Conservation (phyloP, 148 eudicot genomes). For the Oxyria digyna region DNA sequence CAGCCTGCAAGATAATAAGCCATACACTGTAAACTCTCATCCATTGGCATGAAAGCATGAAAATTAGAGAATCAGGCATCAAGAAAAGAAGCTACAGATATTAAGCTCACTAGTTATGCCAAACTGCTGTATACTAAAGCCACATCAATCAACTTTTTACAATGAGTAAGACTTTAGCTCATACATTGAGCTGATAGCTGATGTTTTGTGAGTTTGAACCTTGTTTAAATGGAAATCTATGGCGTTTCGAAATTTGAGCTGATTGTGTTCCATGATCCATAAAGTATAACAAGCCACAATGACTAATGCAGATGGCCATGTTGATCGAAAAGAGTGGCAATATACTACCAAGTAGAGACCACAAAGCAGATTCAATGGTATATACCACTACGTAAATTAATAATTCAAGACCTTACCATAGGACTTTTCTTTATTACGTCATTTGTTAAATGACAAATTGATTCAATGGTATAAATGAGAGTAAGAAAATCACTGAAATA, state of each 20-base stretch:
- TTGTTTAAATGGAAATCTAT: not conserved
- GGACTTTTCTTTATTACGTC: not conserved
- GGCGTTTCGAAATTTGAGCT: not conserved
- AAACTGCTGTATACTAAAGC: too few relatives aligned
- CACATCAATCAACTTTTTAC: too few relatives aligned
- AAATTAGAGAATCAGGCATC: not conserved
- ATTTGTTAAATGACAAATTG: not conserved
- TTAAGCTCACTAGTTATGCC: not conserved
- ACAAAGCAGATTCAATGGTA: not conserved
- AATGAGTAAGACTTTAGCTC: too few relatives aligned
- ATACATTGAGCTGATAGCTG: too few relatives aligned
- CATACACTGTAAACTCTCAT: not conserved
- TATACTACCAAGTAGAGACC: not conserved
- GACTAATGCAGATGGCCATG: not conserved
- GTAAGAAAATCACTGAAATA: not conserved
- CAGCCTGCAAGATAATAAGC: conserved; percentile 41
- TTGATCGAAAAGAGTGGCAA: not conserved
- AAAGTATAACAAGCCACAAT: not conserved
- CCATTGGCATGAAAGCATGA: not conserved
- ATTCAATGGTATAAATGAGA: not conserved
- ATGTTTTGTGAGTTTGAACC: not conserved
- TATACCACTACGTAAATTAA: too few relatives aligned
- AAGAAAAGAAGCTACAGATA: not conserved
- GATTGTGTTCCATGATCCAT: not conserved
- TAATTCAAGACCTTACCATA: not conserved